phyloP scores from a whole-genome alignment of 192 early-diverging fungal species.

The Entomortierella chlamydospora region DNA sequence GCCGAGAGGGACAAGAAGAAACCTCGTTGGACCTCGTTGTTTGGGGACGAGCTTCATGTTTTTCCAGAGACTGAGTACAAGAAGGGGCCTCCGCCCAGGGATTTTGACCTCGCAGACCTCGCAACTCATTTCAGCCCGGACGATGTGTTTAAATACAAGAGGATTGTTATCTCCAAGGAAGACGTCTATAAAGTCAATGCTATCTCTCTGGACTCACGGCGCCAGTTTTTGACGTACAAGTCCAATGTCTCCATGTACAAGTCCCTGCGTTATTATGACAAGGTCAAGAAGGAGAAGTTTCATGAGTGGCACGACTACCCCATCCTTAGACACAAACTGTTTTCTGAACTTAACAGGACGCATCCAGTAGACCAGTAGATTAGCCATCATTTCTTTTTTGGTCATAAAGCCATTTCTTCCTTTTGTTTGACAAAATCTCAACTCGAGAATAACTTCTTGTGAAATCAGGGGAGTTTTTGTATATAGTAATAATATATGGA shows the following conservation, averaged over 20 bases:
- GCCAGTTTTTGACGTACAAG: constrained; percentile 23
- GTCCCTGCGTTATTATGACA: constrained; percentile 23
- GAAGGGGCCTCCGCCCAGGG: not conserved
- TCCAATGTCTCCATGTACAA: constrained; percentile 32
- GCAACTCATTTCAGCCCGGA: constrained; percentile 1
- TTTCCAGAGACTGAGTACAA: constrained; percentile 18
- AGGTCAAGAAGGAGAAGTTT: constrained; percentile 23
- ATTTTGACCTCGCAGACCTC: too few species aligned
- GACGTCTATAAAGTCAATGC: constrained; percentile 19
- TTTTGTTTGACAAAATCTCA: not conserved
- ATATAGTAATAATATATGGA: too few species aligned
- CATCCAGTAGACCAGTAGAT: not conserved
- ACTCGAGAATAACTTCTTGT: too few species aligned
- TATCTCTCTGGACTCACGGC: constrained; percentile 19
- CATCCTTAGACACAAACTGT: constrained; percentile 13
- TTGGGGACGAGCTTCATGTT: constrained; percentile 12
- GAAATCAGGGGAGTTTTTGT: too few species aligned
- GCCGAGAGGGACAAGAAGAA: too few species aligned
- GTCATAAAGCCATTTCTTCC: not conserved
- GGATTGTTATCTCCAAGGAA: constrained; percentile 22
- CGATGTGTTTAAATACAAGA: constrained; percentile 30
- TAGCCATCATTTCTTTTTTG: not conserved
- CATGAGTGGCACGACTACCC: constrained; percentile 6
- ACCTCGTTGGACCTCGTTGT: constrained; percentile 3
- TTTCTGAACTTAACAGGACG: constrained; percentile 15